Base-by-base conservation (phyloP, 2,329 filamentous ascomycete genomes). In the Diaporthe citrichinensis region DNA sequence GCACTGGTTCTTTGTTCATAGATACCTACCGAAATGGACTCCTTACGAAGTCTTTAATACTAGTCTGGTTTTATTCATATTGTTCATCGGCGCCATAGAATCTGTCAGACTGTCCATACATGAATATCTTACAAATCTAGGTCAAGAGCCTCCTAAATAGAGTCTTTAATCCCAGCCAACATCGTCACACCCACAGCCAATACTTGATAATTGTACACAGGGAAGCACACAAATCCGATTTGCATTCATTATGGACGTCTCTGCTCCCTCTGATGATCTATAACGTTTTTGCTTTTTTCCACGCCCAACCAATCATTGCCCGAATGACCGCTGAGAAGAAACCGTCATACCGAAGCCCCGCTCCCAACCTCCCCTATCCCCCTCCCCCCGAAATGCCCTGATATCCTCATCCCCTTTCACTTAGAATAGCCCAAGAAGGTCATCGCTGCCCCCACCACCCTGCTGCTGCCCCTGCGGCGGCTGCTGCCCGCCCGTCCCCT, bases 341-440 rank as follows among this genome's bases (percentile, higher is more conserved):
- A 28, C 59, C 59, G 9, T 31, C 59, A 65, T 65, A 28, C 39
- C 10, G n/a, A 5, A 44, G 23, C 8, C n/a, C 20, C 8, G 39
- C 12, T 31, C 28, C 51, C 53, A 4, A 1, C 51, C n/a, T 28
- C 23, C 15, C 14, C 14, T 3, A 15, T 6, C 6, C 36, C 23
- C 39, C 15, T 7, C 5, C 9, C 51, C 51, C 25, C 51, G 39
- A 25, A 39, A 59, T 59, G 4, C 17, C 20, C 61, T 17, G 0
- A 23, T 39, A 12, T 49, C 12, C 3, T 10, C 7, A 25, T 23
- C 7, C 39, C 31, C 4, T 44, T 61, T 74, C n/a, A 25, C 53
- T 81, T 86, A 91, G 79, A 91, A 91, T 78, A 92, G 84, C 23
- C 88, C 89, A 67, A 92, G 80, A 78, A 94, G 84, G 83, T 94